These are phyloP conservation scores for Fusarium illudens DNA, from an alignment of 2,329 filamentous ascomycete species.

Conservation along the genomic window DNA sequence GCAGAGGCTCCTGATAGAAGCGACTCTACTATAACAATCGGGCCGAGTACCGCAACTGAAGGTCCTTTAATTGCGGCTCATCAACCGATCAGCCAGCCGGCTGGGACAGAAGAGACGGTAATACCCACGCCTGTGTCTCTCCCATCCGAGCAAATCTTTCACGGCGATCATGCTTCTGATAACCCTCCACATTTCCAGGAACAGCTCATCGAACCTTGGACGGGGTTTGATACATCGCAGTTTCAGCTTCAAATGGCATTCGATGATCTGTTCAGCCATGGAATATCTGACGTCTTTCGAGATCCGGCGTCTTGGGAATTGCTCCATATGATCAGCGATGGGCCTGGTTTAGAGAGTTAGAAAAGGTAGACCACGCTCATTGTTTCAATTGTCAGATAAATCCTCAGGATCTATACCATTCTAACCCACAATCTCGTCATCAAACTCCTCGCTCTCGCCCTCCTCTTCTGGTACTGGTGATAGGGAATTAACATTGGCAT, in stretches of 20 bases:
- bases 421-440: conserved; percentile 1
- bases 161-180: not conserved
- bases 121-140: conserved; percentile 2
- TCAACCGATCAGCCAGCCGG: not conserved
- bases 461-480: not conserved
- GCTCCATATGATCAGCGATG: not conserved
- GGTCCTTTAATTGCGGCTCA: not conserved
- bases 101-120: not conserved
- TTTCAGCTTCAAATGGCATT: conserved; percentile 8
- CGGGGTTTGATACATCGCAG: not conserved
- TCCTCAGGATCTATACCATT: not conserved
- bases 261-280: conserved; percentile 13
- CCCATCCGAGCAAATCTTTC: not conserved
- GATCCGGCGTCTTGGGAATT: conserved; percentile 18
- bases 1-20: not conserved
- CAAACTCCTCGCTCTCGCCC: not conserved
- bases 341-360: not conserved
- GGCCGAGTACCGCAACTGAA: not conserved
- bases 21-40: not conserved
- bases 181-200: not conserved
- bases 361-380: not conserved
- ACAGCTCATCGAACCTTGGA: not conserved
- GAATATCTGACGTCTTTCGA: conserved; percentile 10
- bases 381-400: not conserved
- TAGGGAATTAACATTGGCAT: not conserved